Percentiles rank a stretch among this genome's conserved stretches.
These are phyloP conservation scores for Moricandia moricandioides DNA, from an alignment of 345 rosid genomes.

Conservation along the genomic window DNA sequence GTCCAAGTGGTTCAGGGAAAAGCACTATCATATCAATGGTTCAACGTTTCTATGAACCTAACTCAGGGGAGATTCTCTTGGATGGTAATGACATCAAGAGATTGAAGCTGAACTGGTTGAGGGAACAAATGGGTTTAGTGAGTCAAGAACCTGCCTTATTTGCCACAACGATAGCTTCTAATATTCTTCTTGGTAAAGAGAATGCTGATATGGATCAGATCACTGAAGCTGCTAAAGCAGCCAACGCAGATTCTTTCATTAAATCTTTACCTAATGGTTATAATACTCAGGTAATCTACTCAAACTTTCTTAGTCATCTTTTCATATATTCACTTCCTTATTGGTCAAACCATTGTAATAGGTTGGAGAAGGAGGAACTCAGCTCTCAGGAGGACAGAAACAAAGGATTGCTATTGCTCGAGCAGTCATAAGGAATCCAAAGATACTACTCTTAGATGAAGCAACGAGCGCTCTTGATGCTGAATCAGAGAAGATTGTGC, in stretches of 20 bases:
- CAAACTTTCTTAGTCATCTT: neutral
- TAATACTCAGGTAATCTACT: conserved; percentile 54
- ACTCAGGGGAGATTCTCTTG: conserved; percentile 62
- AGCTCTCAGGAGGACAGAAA: conserved; percentile 94
- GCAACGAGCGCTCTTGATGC: conserved; percentile 91
- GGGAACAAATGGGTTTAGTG: conserved; percentile 86
- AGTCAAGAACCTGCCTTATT: conserved; percentile 89
- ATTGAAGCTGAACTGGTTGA: conserved; percentile 67
- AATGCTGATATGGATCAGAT: conserved; percentile 54
- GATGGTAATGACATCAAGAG: conserved; percentile 65
- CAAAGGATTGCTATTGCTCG: conserved; percentile 90
- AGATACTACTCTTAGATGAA: conserved; percentile 76
- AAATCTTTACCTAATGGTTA: conserved; percentile 62
- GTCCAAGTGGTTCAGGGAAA: conserved; percentile 93
- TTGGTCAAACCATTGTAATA: conserved; percentile 17
- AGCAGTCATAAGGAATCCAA: conserved; percentile 77
- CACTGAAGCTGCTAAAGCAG: conserved; percentile 66
- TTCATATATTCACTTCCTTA: neutral
- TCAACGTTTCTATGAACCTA: conserved; percentile 83
- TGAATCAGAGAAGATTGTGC: conserved; percentile 74
- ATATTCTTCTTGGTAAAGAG: conserved; percentile 67
- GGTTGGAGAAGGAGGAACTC: conserved; percentile 97
- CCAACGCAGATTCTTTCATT: conserved; percentile 77
- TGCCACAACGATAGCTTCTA: conserved; percentile 64
- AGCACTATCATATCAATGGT: conserved; percentile 81